phyloP scores from a whole-genome alignment of 371 early-diverging fungal genomes.

The Funneliformis caledonium region DNA sequence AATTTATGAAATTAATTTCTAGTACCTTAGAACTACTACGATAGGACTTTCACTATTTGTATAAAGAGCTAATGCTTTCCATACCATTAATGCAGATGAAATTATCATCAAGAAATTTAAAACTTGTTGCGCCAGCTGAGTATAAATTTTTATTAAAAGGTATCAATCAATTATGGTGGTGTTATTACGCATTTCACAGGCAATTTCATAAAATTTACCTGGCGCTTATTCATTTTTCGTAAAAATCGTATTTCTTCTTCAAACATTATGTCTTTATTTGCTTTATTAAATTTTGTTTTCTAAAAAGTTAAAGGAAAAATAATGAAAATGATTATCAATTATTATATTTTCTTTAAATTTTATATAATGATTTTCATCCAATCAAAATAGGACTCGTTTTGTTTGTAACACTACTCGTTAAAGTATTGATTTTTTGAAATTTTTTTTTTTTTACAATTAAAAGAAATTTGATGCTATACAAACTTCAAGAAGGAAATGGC shows the following conservation, averaged over 20 bases:
- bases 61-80: conserved; percentile 88
- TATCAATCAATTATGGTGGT: background rate
- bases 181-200: background rate
- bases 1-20: background rate
- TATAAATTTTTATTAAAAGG: conserved; percentile 36
- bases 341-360: no score
- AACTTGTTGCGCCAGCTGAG: conserved; percentile 41
- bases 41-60: conserved; percentile 97
- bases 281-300: background rate
- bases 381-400: no score
- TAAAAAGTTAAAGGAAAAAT: no score
- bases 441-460: no score
- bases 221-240: conserved; percentile 34
- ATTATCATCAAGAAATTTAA: conserved; percentile 85
- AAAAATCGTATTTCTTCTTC: conserved; percentile 36
- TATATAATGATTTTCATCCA: no score
- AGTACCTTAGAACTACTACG: conserved; percentile 93
- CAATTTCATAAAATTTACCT: background rate
- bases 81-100: conserved; percentile 95
- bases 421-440: no score
- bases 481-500: no score
- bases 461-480: no score
- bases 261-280: conserved; percentile 20
- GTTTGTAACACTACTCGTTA: background rate
- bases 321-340: no score